phyloP scores from a whole-genome alignment of 768 basidiomycete species.

The Hypsizygus marmoreus region DNA sequence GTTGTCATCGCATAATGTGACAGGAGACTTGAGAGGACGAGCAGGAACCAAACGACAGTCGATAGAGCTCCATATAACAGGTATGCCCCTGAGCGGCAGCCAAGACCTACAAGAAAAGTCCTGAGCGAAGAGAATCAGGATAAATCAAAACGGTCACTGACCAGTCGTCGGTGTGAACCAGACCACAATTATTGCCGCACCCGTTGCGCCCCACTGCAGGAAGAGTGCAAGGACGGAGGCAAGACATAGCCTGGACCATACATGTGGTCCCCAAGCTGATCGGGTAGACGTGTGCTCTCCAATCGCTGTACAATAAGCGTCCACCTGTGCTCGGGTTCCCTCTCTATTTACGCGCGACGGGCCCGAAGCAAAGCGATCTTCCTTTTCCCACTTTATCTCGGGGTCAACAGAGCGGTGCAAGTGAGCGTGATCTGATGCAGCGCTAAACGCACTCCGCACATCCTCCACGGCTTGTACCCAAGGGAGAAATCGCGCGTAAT shows the following conservation, averaged over 20 bases:
- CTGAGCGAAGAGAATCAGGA: background rate
- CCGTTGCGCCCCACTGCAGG: constrained; percentile 32
- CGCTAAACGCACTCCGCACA: constrained; percentile 22
- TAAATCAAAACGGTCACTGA: constrained; percentile 2
- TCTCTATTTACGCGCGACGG: constrained; percentile 15
- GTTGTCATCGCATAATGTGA: constrained; percentile 22
- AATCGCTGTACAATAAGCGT: constrained; percentile 14
- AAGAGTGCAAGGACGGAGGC: constrained; percentile 22
- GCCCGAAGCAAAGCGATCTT: constrained; percentile 4
- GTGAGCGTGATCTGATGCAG: constrained; percentile 19
- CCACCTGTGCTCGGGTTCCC: constrained; percentile 20
- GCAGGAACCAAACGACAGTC: constrained; percentile 33
- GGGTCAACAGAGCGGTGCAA: constrained; percentile 21
- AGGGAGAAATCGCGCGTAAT: constrained; percentile 30
- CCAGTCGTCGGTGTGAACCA: constrained; percentile 29
- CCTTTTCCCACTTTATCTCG: constrained; percentile 15
- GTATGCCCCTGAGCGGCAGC: constrained; percentile 33
- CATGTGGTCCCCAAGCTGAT: constrained; percentile 18
- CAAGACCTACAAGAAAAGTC: constrained; percentile 26
- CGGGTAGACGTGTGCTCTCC: background rate
- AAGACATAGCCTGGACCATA: constrained; percentile 22
- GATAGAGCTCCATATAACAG: constrained; percentile 31
- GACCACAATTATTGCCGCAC: constrained; percentile 25
- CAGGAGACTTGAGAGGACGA: constrained; percentile 31
- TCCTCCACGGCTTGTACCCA: constrained; percentile 30